Conservation (phyloP, 2,329 filamentous ascomycete genomes). For the Epichloe sp. region DNA sequence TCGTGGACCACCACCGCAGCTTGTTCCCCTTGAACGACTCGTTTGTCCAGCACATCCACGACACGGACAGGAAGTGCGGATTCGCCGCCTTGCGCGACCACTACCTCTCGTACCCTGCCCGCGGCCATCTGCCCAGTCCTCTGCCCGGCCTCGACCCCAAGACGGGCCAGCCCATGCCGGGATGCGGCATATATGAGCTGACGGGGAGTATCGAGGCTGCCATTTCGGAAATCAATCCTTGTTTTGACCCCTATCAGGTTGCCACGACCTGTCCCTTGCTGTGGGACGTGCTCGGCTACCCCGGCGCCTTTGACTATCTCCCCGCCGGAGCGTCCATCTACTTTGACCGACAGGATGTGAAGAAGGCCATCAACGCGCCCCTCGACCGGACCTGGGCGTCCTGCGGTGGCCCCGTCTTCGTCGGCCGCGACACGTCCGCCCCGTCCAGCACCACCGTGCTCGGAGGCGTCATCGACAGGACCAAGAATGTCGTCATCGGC, state of each 20-base stretch:
- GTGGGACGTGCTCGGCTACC: conserved; percentile 58
- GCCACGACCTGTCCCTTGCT: conserved; percentile 55
- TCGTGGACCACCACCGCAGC: conserved; percentile 49
- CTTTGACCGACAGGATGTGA: conserved; percentile 58
- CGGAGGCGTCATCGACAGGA: conserved; percentile 57
- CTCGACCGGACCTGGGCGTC: conserved; percentile 35
- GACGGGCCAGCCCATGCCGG: conserved; percentile 18
- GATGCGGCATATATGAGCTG: conserved; percentile 36
- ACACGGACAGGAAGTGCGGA: conserved; percentile 35
- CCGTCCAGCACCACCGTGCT: conserved; percentile 19
- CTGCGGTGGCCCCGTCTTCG: conserved; percentile 34
- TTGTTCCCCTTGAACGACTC: conserved; percentile 35
- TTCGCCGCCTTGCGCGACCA: conserved; percentile 43
- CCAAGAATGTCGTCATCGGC: conserved; percentile 57
- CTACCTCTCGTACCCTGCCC: conserved; percentile 53
- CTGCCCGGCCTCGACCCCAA: conserved; percentile 14
- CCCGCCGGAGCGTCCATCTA: conserved; percentile 43
- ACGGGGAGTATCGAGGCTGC: conserved; percentile 43
- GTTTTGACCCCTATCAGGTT: conserved; percentile 62
- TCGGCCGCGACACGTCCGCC: conserved; percentile 15
- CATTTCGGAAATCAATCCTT: conserved; percentile 51
- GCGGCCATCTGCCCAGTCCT: conserved; percentile 22
- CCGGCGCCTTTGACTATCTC: conserved; percentile 48
- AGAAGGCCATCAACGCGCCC: conserved; percentile 53
- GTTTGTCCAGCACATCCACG: conserved; percentile 17